Conservation (phyloP, 2,329 filamentous ascomycete species). For the Hypomyces rosellus region DNA sequence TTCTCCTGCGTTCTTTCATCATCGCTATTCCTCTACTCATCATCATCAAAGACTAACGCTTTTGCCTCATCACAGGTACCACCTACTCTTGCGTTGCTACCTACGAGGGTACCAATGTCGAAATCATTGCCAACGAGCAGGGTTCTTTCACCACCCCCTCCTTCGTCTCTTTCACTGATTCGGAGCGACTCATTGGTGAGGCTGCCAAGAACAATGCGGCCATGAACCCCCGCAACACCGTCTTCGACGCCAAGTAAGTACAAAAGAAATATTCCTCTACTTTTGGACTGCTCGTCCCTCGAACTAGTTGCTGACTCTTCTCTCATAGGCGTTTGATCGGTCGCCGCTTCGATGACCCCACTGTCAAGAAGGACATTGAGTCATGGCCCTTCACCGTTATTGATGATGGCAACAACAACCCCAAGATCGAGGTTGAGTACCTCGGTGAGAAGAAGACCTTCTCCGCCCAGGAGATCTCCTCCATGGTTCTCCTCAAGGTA, state of each 20-base stretch:
- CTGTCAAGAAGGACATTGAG: slow-evolving; percentile 98
- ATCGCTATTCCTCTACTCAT: not conserved
- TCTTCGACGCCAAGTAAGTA: slow-evolving; percentile 97
- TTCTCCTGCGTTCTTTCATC: not conserved
- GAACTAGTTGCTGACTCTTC: not conserved
- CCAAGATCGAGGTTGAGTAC: slow-evolving; percentile 92
- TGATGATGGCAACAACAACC: slow-evolving; percentile 80
- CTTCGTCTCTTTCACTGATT: slow-evolving; percentile 97
- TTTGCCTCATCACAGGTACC: slow-evolving; percentile 58
- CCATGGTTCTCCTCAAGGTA: slow-evolving; percentile 98
- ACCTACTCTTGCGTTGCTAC: slow-evolving; percentile 99
- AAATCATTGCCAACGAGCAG: slow-evolving; percentile 99
- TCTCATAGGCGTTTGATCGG: slow-evolving; percentile 86
- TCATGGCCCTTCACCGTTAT: slow-evolving; percentile 99
- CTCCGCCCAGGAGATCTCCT: slow-evolving; percentile 97
- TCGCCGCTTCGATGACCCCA: slow-evolving; percentile 88
- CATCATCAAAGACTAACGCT: slow-evolving; percentile 4
- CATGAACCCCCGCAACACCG: slow-evolving; percentile 97
- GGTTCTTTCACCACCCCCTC: slow-evolving; percentile 98
- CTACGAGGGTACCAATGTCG: slow-evolving; percentile 99
- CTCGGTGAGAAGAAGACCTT: slow-evolving; percentile 92
- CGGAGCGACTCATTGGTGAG: slow-evolving; percentile 99
- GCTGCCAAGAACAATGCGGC: slow-evolving; percentile 99
- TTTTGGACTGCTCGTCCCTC: too few relatives aligned
- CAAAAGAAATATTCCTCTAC: not conserved